Evolutionary conservation across 2,329 filamentous ascomycete genomes (phyloP).

Genomic region (Fusarium sulawesiense): DNA sequence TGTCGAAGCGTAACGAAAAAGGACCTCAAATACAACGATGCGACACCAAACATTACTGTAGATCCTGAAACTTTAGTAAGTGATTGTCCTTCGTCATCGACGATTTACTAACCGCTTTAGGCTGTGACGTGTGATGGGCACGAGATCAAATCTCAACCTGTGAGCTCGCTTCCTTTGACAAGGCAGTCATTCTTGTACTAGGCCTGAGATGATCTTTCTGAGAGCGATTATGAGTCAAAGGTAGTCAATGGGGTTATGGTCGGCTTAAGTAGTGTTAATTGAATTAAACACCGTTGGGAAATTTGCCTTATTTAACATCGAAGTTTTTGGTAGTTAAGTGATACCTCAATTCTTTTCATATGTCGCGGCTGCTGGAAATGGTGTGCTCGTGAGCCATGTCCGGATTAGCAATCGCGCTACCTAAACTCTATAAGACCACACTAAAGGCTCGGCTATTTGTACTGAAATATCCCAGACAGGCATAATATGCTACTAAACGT

Average conservation of each 20-base stretch:
- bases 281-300: neutral
- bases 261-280: neutral
- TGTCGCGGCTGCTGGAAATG: neutral
- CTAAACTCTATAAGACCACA: neutral
- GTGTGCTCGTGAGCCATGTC: neutral
- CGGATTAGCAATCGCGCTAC: neutral
- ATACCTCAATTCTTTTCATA: neutral
- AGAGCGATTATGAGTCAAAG: neutral
- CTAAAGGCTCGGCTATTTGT: neutral
- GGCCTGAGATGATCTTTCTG: neutral
- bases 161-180: neutral
- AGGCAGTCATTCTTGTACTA: neutral
- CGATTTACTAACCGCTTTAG: neutral
- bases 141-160: neutral
- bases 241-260: neutral
- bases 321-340: neutral
- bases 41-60: neutral
- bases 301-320: neutral
- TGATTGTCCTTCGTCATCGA: no score
- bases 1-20: neutral
- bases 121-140: neutral
- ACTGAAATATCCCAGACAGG: neutral
- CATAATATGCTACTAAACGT: neutral
- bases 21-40: neutral
- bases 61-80: neutral